These are phyloP conservation scores for Cinchona pubescens DNA, from an alignment of 257 asterid species.

Conservation along the genomic window DNA sequence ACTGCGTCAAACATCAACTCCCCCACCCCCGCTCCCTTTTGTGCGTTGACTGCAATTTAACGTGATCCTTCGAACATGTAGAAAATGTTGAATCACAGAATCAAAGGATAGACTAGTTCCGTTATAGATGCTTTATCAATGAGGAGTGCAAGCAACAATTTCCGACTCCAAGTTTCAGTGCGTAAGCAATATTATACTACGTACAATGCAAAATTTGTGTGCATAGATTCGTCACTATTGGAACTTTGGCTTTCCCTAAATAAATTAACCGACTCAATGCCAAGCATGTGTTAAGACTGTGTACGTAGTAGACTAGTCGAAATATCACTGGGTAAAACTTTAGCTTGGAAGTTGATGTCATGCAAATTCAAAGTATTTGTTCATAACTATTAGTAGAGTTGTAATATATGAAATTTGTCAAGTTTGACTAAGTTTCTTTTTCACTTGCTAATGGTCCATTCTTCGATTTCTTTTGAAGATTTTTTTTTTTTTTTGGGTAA, in stretches of 20 bases:
- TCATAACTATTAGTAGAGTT: neutral
- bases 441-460: neutral
- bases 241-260: neutral
- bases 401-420: neutral
- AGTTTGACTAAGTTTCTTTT: neutral
- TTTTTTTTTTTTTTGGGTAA: too few species aligned
- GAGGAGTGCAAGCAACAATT: slow-evolving; percentile 1
- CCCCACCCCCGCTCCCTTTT: neutral
- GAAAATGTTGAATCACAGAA: neutral
- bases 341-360: neutral
- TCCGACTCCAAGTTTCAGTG: neutral
- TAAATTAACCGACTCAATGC: neutral
- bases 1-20: too few species aligned
- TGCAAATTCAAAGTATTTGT: neutral
- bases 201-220: neutral
- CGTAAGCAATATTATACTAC: neutral
- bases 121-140: neutral
- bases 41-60: neutral
- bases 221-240: neutral
- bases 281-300: neutral
- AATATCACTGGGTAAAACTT: neutral
- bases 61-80: neutral
- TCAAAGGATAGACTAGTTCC: slow-evolving; percentile 2
- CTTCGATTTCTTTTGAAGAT: neutral
- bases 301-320: neutral